These are phyloP conservation scores for Panaeolus cyanescens DNA, from an alignment of 768 basidiomycete species.

Conservation along the genomic window DNA sequence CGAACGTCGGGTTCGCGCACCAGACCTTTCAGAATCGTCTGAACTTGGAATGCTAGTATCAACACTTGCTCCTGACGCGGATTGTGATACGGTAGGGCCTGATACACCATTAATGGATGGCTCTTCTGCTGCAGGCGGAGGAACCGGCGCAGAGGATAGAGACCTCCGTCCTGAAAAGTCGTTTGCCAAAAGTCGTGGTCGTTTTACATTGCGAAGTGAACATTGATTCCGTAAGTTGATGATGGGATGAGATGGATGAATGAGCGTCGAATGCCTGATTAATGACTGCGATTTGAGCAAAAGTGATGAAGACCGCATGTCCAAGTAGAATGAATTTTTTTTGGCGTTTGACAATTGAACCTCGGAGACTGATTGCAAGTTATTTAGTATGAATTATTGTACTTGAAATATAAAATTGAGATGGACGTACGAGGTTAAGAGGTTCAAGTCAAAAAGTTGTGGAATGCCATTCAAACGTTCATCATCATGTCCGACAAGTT, in stretches of 20 bases:
- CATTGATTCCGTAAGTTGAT: slow-evolving; percentile 15
- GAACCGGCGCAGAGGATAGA: slow-evolving; percentile 13
- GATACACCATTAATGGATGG: background rate
- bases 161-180: slow-evolving; percentile 11
- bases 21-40: slow-evolving; percentile 33
- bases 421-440: background rate
- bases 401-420: background rate
- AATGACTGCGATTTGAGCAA: slow-evolving; percentile 40
- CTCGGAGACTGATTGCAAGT: background rate
- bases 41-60: slow-evolving; percentile 5
- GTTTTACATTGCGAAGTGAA: slow-evolving; percentile 13
- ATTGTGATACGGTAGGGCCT: slow-evolving; percentile 12
- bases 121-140: slow-evolving; percentile 17
- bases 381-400: background rate
- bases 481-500: background rate
- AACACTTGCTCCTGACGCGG: slow-evolving; percentile 11
- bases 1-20: slow-evolving; percentile 37
- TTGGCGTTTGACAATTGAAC: background rate
- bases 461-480: background rate
- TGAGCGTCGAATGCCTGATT: slow-evolving; percentile 28
- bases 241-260: slow-evolving; percentile 14
- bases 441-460: background rate
- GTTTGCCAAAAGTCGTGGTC: slow-evolving; percentile 4
- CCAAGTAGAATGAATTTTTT: slow-evolving; percentile 2
- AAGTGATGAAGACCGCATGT: slow-evolving; percentile 41